A percentile compares a stretch with the other conserved stretches of the same genome.
Evolutionary conservation across 257 asterid species (phyloP).

Genomic region (Nicotiana attenuata): DNA sequence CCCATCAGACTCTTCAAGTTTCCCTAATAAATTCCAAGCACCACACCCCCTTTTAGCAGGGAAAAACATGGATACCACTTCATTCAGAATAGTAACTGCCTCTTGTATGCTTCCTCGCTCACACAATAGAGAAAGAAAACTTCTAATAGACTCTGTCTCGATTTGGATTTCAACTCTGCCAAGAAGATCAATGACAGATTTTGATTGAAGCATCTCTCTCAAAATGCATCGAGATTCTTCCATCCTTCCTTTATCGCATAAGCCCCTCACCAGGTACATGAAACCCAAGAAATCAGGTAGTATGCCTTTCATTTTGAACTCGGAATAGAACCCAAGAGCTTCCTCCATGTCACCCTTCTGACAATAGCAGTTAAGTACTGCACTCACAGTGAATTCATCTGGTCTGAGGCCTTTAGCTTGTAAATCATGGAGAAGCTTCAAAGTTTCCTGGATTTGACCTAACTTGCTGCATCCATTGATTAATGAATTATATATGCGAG

Average conservation of each 20-base stretch:
- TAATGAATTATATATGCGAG: conserved; percentile 66
- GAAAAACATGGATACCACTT: conserved; percentile 50
- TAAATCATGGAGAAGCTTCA: conserved; percentile 52
- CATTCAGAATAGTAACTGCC: conserved; percentile 68
- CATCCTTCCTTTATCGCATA: conserved; percentile 90
- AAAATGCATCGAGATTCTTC: conserved; percentile 79
- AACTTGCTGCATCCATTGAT: conserved; percentile 70
- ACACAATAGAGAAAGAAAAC: conserved; percentile 53
- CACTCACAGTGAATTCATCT: conserved; percentile 73
- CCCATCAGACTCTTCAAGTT: conserved; percentile 13
- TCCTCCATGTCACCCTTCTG: conserved; percentile 85
- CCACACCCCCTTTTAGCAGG: conserved; percentile 24
- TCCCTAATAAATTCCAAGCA: conserved; percentile 11
- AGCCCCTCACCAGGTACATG: conserved; percentile 60
- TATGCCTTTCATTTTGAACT: conserved; percentile 43
- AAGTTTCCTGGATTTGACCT: conserved; percentile 53
- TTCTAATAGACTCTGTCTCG: conserved; percentile 56
- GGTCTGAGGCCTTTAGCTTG: conserved; percentile 48
- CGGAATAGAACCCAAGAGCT: conserved; percentile 57
- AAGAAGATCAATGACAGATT: conserved; percentile 48
- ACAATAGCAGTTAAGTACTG: conserved; percentile 67
- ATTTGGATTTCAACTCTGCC: conserved; percentile 39
- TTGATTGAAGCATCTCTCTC: conserved; percentile 69
- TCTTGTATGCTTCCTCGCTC: conserved; percentile 74
- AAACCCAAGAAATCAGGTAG: conserved; percentile 82